Percentiles rank a stretch among this genome's conserved stretches.
Evolutionary conservation across 352 stramenopile genomes (phyloP).

Genomic region (Globisporangium heterothallicum): DNA sequence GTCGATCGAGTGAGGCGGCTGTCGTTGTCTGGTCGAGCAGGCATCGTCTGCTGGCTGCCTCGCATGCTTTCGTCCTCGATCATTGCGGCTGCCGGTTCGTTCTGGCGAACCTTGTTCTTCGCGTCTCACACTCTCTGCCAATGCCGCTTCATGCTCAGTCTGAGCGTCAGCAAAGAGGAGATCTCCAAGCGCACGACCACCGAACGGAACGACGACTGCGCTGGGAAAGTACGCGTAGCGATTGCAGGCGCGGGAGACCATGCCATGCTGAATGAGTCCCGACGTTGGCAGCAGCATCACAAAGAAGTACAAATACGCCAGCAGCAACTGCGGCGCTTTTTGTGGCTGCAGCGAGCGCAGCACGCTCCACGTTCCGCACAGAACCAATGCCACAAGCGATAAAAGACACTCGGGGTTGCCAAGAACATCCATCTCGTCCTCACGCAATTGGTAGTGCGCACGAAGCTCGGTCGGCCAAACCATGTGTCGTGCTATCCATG

Average conservation of each 20-base stretch:
- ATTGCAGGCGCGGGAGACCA: constrained; percentile 43
- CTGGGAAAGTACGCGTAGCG: constrained; percentile 66
- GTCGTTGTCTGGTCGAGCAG: too few relatives aligned
- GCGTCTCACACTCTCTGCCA: background rate
- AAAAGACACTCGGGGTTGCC: constrained; percentile 32
- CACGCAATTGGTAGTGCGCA: constrained; percentile 46
- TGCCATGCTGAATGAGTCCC: constrained; percentile 67
- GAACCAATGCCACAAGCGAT: constrained; percentile 15
- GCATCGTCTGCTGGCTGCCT: too few relatives aligned
- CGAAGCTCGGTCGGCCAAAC: constrained; percentile 46
- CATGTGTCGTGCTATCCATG: constrained; percentile 29
- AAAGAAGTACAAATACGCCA: constrained; percentile 32
- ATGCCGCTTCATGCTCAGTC: too few relatives aligned
- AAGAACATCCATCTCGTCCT: constrained; percentile 24
- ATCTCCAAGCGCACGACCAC: constrained; percentile 15
- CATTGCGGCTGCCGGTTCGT: background rate
- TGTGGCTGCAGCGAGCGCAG: background rate
- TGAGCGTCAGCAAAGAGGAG: constrained; percentile 11
- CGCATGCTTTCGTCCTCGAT: background rate
- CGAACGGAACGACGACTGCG: constrained; percentile 36
- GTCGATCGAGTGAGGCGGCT: too few relatives aligned
- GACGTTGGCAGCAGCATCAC: constrained; percentile 50
- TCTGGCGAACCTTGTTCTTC: background rate
- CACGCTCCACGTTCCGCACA: constrained; percentile 4
- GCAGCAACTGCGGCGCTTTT: constrained; percentile 13